phyloP scores from a whole-genome alignment of 257 asterid species.

The Verbascum thapsus region DNA sequence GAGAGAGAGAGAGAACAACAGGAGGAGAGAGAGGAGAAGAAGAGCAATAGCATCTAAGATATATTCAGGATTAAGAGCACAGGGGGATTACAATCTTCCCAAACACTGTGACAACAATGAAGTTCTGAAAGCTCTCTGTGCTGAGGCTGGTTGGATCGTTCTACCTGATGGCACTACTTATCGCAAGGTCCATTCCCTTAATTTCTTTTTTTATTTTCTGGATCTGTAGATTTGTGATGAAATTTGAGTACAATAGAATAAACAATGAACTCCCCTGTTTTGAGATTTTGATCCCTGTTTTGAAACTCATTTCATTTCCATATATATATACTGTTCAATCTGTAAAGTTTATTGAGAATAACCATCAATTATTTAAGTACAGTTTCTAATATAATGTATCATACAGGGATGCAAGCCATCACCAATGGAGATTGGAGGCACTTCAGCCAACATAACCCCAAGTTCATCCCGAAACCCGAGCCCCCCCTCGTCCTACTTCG shows the following conservation, averaged over 20 bases:
- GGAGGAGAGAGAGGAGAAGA: slow-evolving; percentile 95
- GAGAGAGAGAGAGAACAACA: slow-evolving; percentile 93
- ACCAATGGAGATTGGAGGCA: slow-evolving; percentile 84
- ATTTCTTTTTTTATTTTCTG: slow-evolving; percentile 27
- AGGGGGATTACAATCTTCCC: slow-evolving; percentile 88
- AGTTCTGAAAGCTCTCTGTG: slow-evolving; percentile 90
- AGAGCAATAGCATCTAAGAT: slow-evolving; percentile 96
- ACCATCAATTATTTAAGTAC: no score
- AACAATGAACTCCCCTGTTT: no score
- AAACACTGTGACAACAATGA: slow-evolving; percentile 96
- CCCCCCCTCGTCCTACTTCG: slow-evolving; percentile 94
- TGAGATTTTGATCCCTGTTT: no score
- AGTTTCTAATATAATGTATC: slow-evolving; percentile 4
- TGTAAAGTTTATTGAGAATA: no score
- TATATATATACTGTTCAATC: no score
- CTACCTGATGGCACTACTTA: slow-evolving; percentile 97
- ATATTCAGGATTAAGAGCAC: slow-evolving; percentile 88
- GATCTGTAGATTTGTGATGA: slow-evolving; percentile 52
- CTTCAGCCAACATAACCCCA: slow-evolving; percentile 83
- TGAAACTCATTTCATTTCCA: no score
- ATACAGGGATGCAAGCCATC: slow-evolving; percentile 88
- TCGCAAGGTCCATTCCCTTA: slow-evolving; percentile 94
- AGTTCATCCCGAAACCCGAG: slow-evolving; percentile 91
- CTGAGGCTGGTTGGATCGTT: slow-evolving; percentile 96
- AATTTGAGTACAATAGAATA: no score